Evolutionary conservation across 306 rosid species (phyloP), one percentile per base, ranked within the genome.

Genomic region (Glycyrrhiza uralensis): DNA sequence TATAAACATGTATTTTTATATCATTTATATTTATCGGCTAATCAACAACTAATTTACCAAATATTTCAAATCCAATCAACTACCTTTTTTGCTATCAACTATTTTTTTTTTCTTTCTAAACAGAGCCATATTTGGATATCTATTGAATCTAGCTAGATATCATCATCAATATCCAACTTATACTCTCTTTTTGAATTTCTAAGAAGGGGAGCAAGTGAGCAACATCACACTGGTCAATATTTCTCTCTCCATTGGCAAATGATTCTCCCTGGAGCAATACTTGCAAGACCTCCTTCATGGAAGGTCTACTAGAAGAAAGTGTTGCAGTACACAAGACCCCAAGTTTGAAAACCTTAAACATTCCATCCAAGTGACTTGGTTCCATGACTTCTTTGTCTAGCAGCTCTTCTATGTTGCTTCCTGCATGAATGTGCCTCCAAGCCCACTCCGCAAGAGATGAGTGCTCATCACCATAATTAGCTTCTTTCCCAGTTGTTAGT

Each of bases 371-470:
- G 76, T 85, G 79, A 32, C 68, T 36, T 0, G 83, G 36, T 32
- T 89, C 90, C 78, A 55, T 85, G 29, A 86, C 46, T 38, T 82
- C 89, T 68, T 78, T 76, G 63, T 92, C 98, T 74, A 92, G 69
- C 7, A 78, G 82, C 4, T 86, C 88, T 2, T 39, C 84, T 4
- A 89, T 36, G 22, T 54, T 51, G 18, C 79, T 78, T 54, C 83
- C 89, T 39, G 59, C 46, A 13, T 75, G 83, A 28, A 80, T 14
- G 28, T 52, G 82, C 4, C 79, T 74, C 90, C 85, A 76, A 0
- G 86, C 87, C 98, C 98, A 92, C 13, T 86, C 87, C 0, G 89
- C 90, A 33, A 92, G 89, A 30, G 90, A 76, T 23, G 89, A 83
- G 79, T 88, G 39, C 17, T 85, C 92, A 19, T 82, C 90, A 0